These are phyloP conservation scores for Rhododendron mucronatum DNA, from an alignment of 148 eudicot genomes.

Conservation along the genomic window DNA sequence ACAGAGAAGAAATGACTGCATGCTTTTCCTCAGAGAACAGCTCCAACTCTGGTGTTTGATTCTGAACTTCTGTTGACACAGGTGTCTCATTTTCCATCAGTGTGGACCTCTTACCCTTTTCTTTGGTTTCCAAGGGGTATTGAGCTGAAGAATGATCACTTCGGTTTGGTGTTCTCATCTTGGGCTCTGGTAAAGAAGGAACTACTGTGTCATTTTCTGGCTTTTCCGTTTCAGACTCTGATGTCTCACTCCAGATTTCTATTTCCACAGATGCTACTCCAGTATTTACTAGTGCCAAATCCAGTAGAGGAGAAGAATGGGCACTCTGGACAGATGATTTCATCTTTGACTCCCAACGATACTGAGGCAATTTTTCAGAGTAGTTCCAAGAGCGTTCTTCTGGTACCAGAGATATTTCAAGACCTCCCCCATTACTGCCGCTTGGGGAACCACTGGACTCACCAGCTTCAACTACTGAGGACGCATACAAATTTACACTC, in stretches of 20 bases:
- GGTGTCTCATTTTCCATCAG: conserved; percentile 12
- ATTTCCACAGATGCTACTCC: conserved; percentile 13
- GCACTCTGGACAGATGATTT: conserved; percentile 35
- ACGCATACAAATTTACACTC: conserved; percentile 46
- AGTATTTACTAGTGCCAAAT: conserved; percentile 16
- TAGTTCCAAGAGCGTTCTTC: conserved; percentile 33
- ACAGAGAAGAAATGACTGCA: conserved; percentile 21
- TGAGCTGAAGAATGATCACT: conserved; percentile 30
- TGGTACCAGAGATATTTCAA: conserved; percentile 47
- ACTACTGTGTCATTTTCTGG: conserved; percentile 2
- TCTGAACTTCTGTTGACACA: conserved; percentile 15
- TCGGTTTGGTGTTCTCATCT: conserved; percentile 24
- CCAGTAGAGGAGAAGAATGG: conserved; percentile 25
- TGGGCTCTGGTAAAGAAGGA: conserved; percentile 21
- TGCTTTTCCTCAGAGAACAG: conserved; percentile 22
- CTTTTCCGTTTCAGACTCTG: conserved; percentile 9
- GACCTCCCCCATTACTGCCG: conserved; percentile 24
- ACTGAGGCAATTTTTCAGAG: conserved; percentile 25
- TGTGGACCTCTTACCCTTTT: conserved; percentile 18
- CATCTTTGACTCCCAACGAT: conserved; percentile 21
- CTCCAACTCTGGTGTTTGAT: conserved; percentile 23
- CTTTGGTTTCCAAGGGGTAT: conserved; percentile 3
- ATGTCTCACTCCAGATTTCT: conserved; percentile 20
- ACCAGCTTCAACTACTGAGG: conserved; percentile 51
- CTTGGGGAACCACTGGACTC: conserved; percentile 29